phyloP scores from a whole-genome alignment of 176 grass and related monocot species.

The Phragmites australis region DNA sequence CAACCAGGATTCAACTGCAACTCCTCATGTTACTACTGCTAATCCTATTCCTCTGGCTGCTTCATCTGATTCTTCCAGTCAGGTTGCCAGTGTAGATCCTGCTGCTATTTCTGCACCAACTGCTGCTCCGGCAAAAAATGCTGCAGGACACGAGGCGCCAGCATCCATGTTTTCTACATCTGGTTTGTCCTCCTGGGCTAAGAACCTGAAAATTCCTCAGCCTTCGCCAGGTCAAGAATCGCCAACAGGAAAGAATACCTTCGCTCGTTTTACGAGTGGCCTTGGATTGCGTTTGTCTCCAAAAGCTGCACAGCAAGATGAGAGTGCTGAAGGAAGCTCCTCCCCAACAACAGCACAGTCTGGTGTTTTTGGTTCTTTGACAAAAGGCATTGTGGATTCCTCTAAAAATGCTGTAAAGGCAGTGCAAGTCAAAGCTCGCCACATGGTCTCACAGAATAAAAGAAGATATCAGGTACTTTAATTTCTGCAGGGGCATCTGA shows the following conservation, averaged over 20 bases:
- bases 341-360: conserved; percentile 51
- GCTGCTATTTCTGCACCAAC: conserved; percentile 22
- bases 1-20: conserved; percentile 43
- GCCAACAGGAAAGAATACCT: conserved; percentile 76
- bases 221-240: conserved; percentile 60
- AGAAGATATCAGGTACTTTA: conserved; percentile 88
- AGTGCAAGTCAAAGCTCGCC: conserved; percentile 95
- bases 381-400: conserved; percentile 86
- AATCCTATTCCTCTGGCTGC: conserved; percentile 26
- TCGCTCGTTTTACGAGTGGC: conserved; percentile 80
- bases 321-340: conserved; percentile 54
- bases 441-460: conserved; percentile 99
- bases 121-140: conserved; percentile 47
- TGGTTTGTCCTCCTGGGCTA: conserved; percentile 91
- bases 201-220: conserved; percentile 85
- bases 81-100: conserved; percentile 22
- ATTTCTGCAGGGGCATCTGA: not conserved
- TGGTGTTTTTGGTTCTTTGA: conserved; percentile 90
- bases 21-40: conserved; percentile 32
- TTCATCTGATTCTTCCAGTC: conserved; percentile 40
- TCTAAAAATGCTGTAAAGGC: conserved; percentile 97
- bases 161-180: conserved; percentile 69
- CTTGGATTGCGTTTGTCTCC: conserved; percentile 71
- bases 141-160: conserved; percentile 41
- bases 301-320: conserved; percentile 60